Evolutionary conservation across 2,329 filamentous ascomycete species (phyloP), one percentile per base, ranked within the genome.

Genomic region (Cordyceps fumosorosea): DNA sequence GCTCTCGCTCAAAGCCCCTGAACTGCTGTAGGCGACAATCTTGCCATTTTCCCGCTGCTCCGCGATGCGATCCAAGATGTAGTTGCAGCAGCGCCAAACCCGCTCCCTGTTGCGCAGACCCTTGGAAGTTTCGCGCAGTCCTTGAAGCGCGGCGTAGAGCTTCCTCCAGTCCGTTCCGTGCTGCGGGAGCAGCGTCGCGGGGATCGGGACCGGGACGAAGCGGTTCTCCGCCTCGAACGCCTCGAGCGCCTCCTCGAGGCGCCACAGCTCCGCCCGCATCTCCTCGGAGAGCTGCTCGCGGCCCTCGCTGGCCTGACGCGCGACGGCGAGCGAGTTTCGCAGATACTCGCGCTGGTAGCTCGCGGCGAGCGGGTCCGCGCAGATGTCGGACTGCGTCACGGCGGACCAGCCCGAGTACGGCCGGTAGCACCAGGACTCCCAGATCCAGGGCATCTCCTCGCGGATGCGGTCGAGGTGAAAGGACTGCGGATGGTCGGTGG

Each of bases 141-240:
- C 50, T 34, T 48, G 45, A n/a, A 63, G 56, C 42, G 32, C 29
- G 45, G 51, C 48, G 51, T 66, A 66, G 5, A 66, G 37, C 48
- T 63, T 63, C 14, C 65, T 52, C 65, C 65, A 66, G 11, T 66
- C 64, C 5, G 62, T 66, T 20, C 42, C 64, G 1, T 58, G 57
- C 0, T 53, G 40, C 3, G 60, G 52, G 0, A 66, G 47, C 37
- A 29, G 48, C 2, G 53, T 52, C 6, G 61, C 60, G 4, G 24
- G 51, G 24, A 64, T 52, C 0, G 61, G 55, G 34, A 54, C 48
- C 4, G 59, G 59, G 14, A 56, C 14, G 22, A 44, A 62, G 22
- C 1, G 3, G 29, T 16, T 60, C 20, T 40, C 20, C 4, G 56
- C 56, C 24, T 42, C n/a, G n/a, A 62, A 56, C 14, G 56, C 32